Percentiles rank a stretch among this genome's conserved stretches.
These are phyloP conservation scores for Stagonosporopsis vannaccii DNA, from an alignment of 2,329 filamentous ascomycete species.

Conservation along the genomic window DNA sequence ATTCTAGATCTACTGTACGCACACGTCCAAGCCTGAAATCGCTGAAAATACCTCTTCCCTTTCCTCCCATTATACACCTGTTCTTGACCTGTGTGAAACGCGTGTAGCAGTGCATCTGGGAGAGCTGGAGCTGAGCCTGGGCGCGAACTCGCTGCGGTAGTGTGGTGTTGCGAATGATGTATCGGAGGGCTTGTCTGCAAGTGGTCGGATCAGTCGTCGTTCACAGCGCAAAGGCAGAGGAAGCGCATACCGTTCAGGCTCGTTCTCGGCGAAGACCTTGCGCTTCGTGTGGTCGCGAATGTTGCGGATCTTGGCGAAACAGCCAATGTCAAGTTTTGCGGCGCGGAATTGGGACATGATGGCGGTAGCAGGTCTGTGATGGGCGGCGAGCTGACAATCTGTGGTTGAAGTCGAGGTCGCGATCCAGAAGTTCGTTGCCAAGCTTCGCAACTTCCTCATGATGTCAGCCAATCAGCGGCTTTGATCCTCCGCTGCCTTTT, in stretches of 20 bases:
- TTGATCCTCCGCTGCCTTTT: slow-evolving; percentile 5
- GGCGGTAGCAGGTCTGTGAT: slow-evolving; percentile 29
- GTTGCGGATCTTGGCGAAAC: slow-evolving; percentile 83
- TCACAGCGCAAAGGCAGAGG: slow-evolving; percentile 12
- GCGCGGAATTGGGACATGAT: slow-evolving; percentile 76
- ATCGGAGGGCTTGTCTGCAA: slow-evolving; percentile 76
- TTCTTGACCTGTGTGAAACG: slow-evolving; percentile 93
- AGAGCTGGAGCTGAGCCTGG: slow-evolving; percentile 90
- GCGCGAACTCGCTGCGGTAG: slow-evolving; percentile 82
- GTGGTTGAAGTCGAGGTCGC: slow-evolving; percentile 4
- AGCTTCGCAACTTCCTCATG: slow-evolving; percentile 20
- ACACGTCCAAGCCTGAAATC: slow-evolving; percentile 94
- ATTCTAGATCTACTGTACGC: slow-evolving; percentile 48
- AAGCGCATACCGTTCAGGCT: slow-evolving; percentile 78
- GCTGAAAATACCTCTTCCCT: slow-evolving; percentile 85
- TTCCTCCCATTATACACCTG: slow-evolving; percentile 90
- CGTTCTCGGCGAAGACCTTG: slow-evolving; percentile 85
- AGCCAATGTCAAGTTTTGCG: slow-evolving; percentile 88
- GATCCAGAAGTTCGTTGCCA: slow-evolving; percentile 20
- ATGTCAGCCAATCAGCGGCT: slow-evolving; percentile 19
- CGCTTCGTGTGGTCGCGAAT: slow-evolving; percentile 97
- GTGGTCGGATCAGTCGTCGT: slow-evolving; percentile 10
- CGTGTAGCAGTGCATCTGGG: slow-evolving; percentile 96
- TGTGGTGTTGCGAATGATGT: slow-evolving; percentile 91
- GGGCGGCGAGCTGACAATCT: slow-evolving; percentile 2